phyloP scores from a whole-genome alignment of 2,329 filamentous ascomycete species.

The Sarocladiaceae sp. region DNA sequence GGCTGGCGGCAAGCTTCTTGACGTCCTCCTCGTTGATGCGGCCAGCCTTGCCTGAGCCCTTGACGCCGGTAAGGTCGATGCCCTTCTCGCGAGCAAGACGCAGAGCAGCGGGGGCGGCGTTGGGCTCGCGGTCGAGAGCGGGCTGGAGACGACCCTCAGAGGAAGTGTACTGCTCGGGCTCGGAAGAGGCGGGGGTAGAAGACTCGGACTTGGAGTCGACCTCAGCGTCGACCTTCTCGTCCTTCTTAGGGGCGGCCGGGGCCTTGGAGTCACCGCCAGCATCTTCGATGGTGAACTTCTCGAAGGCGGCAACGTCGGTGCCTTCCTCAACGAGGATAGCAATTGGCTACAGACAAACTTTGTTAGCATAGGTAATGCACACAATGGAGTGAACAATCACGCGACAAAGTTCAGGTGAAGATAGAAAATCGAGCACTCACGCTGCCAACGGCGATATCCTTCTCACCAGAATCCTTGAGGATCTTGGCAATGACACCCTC shows the following conservation, averaged over 20 bases:
- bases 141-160: constrained; percentile 75
- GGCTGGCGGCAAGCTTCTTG: constrained; percentile 69
- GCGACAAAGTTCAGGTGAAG: background rate
- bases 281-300: constrained; percentile 80
- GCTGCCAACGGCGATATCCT: constrained; percentile 89
- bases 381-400: constrained; percentile 13
- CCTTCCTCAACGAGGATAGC: constrained; percentile 92
- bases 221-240: constrained; percentile 58
- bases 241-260: constrained; percentile 53
- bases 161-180: constrained; percentile 64
- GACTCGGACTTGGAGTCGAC: constrained; percentile 39
- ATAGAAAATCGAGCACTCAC: constrained; percentile 54
- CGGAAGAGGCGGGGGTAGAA: constrained; percentile 37
- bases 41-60: constrained; percentile 80
- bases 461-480: constrained; percentile 84
- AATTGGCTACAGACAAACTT: constrained; percentile 66
- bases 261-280: constrained; percentile 74
- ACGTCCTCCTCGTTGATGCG: constrained; percentile 89
- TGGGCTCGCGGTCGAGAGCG: constrained; percentile 74
- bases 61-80: constrained; percentile 68
- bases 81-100: constrained; percentile 80
- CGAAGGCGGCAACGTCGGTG: constrained; percentile 79
- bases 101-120: constrained; percentile 66
- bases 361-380: background rate
- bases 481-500: constrained; percentile 94